Evolutionary conservation across 2,329 filamentous ascomycete species (phyloP).

Genomic region (Colletotrichum simmondsii): DNA sequence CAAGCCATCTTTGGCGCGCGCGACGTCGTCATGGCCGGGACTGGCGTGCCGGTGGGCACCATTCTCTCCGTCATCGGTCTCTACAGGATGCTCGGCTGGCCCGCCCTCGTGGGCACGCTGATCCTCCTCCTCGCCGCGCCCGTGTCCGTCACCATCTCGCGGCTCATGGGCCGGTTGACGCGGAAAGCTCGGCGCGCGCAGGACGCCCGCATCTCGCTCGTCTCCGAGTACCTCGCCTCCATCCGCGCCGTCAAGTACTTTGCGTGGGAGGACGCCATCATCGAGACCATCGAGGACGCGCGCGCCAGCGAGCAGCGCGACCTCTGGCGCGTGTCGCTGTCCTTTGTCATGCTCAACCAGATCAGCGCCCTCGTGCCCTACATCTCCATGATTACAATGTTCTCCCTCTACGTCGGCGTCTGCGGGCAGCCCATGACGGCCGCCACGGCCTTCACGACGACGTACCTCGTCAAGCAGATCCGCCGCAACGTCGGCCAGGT

Average conservation of each 20-base stretch:
- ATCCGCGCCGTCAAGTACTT: slow-evolving; percentile 71
- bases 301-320: slow-evolving; percentile 63
- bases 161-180: slow-evolving; percentile 58
- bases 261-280: slow-evolving; percentile 66
- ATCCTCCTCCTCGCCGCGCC: slow-evolving; percentile 59
- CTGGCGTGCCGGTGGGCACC: slow-evolving; percentile 59
- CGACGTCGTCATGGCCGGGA: slow-evolving; percentile 59
- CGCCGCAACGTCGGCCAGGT: slow-evolving; percentile 63
- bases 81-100: slow-evolving; percentile 67
- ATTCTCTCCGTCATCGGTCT: slow-evolving; percentile 60
- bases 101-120: slow-evolving; percentile 62
- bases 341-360: slow-evolving; percentile 58
- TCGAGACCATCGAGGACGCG: slow-evolving; percentile 60
- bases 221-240: slow-evolving; percentile 67
- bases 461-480: slow-evolving; percentile 63
- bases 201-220: slow-evolving; percentile 66
- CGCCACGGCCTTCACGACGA: slow-evolving; percentile 67
- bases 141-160: slow-evolving; percentile 61
- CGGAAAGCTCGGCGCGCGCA: slow-evolving; percentile 65
- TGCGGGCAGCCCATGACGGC: slow-evolving; percentile 61
- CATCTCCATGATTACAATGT: slow-evolving; percentile 63
- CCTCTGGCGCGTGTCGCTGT: slow-evolving; percentile 63
- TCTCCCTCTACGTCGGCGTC: slow-evolving; percentile 61
- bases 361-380: slow-evolving; percentile 64
- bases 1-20: slow-evolving; percentile 64